Base-by-base conservation (phyloP, 2,329 filamentous ascomycete species). In the Paraphaeosphaeria sporulosa region DNA sequence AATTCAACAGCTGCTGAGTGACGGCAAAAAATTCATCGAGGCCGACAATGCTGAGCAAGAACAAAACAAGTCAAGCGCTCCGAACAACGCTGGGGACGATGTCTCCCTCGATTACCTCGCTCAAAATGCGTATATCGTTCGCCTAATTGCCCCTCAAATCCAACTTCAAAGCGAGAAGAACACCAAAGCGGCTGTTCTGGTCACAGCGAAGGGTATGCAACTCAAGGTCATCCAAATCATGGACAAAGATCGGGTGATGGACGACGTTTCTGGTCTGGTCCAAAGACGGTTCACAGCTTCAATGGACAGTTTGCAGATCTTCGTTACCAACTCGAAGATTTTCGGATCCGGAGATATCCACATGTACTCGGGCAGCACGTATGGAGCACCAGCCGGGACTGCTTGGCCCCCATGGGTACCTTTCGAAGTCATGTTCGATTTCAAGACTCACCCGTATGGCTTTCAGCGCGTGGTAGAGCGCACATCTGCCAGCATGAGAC, bases 111-210 rank as follows among this genome's bases (percentile, higher is more conserved):
- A 97, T 59, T 99, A 96, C 71, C 90, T 89, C 13, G 88, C 95
- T 0, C 92, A 97, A 72, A 97, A 95, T 75, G 94, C 91, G 68
- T 99, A 97, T 76, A 93, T 98, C 71, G 87, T 99, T 63, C 91
- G 94, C 40, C 86, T 99, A 43, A 97, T 99, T 70, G 95, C 94
- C 6, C 95, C 95, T 15, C 95, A 99, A 76, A 97, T 99, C 60
- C 95, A 99, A 76, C 85, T 99, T 47, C 94, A 99, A 75, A 98
- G 95, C 76, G 95, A 99, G 74, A 98, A 97, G 84, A 98, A 99
- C 77, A 90, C 90, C 63, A 97, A 96, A 77, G 91, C 96, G 59
- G 95, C 96, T n/a, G 91, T 97, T 5, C 84, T 99, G n/a, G 89
- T 98, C 49, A 95, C 94, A 3, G 93, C 94, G 30, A 98, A 98